Evolutionary conservation across 208 protist genomes (phyloP).

Genomic region (Trypanosoma mega): DNA sequence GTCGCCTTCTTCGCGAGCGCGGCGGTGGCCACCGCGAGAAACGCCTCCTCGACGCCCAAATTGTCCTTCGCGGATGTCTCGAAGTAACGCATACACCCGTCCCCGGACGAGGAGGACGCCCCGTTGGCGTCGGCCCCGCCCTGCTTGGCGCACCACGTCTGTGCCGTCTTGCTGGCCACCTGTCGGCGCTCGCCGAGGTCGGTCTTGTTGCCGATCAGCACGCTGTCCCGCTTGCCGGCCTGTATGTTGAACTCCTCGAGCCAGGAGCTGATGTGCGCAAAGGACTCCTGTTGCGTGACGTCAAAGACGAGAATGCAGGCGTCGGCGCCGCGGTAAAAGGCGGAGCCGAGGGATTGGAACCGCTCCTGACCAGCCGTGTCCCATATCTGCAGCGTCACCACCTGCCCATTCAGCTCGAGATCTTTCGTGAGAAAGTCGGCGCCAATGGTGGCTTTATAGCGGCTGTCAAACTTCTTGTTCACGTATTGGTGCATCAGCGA

Average conservation of each 20-base stretch:
- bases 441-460: constrained; percentile 99
- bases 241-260: constrained; percentile 98
- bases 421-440: constrained; percentile 99
- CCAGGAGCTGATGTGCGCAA: constrained; percentile 94
- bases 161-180: constrained; percentile 91
- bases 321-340: constrained; percentile 99
- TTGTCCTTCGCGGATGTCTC: constrained; percentile 98
- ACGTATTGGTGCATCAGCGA: constrained; percentile 93
- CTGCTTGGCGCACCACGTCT: constrained; percentile 95
- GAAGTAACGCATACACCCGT: constrained; percentile 95
- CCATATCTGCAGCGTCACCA: constrained; percentile 97
- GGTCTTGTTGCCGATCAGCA: constrained; percentile 99
- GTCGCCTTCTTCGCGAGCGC: constrained; percentile 75
- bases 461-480: constrained; percentile 89
- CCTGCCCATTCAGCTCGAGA: constrained; percentile 95
- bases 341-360: constrained; percentile 98
- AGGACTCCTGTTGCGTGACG: constrained; percentile 83
- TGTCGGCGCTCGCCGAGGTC: constrained; percentile 95
- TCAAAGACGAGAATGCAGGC: constrained; percentile 94
- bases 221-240: constrained; percentile 95
- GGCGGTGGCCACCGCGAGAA: constrained; percentile 78
- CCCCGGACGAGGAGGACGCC: constrained; percentile 13
- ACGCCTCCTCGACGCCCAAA: constrained; percentile 98
- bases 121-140: constrained; percentile 18
- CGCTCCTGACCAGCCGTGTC: constrained; percentile 97